These are phyloP conservation scores for Guillardia theta DNA, from an alignment of 78 protist genomes.

Conservation along the genomic window DNA sequence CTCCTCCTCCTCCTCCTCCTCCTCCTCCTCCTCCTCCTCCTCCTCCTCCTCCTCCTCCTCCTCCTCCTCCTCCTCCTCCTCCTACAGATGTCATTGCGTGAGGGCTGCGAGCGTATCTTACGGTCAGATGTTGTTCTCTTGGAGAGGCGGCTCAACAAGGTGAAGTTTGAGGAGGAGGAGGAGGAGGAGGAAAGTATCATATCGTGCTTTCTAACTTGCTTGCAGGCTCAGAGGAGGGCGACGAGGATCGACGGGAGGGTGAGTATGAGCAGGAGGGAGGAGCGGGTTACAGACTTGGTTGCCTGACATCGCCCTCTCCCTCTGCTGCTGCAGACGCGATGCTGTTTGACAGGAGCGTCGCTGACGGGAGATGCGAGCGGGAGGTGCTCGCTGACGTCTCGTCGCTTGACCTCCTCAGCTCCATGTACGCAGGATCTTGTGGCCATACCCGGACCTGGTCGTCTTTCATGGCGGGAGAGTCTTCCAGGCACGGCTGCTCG, in stretches of 20 bases:
- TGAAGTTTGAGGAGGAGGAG: too few species aligned
- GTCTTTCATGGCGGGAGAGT: background rate
- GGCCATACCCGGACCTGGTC: background rate
- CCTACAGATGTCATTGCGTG: conserved; percentile 63
- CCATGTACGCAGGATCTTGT: too few species aligned
- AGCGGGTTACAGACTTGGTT: too few species aligned
- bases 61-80: background rate
- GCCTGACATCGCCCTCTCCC: background rate
- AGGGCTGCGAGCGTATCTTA: conserved; percentile 63
- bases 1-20: background rate
- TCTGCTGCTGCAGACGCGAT: too few species aligned
- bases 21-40: background rate
- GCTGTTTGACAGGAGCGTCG: too few species aligned
- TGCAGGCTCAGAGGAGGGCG: background rate
- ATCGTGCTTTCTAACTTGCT: background rate
- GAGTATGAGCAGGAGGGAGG: too few species aligned
- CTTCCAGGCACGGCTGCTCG: background rate
- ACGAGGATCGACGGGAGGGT: background rate
- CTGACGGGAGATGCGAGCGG: too few species aligned
- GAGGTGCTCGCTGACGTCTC: too few species aligned
- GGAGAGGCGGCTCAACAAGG: background rate
- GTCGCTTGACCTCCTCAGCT: too few species aligned
- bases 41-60: background rate
- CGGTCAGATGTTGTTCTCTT: background rate
- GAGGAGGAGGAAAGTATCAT: too few species aligned